Percentiles rank a stretch among this genome's conserved stretches.
Evolutionary conservation across 2,329 filamentous ascomycete species (phyloP).

Genomic region (Colletotrichum acutatum): DNA sequence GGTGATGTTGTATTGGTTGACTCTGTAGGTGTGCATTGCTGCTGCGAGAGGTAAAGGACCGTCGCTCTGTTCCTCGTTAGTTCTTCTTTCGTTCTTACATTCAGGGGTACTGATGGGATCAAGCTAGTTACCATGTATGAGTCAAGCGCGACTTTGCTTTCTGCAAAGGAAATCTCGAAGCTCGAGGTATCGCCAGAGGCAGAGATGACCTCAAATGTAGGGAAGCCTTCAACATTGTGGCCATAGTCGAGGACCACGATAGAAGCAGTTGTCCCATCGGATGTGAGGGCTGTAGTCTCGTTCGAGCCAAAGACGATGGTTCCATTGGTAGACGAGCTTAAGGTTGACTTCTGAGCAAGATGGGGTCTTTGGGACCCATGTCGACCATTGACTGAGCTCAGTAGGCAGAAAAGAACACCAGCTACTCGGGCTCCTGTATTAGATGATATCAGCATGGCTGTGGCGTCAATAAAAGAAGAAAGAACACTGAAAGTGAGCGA

Average conservation of each 20-base stretch:
- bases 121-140: not conserved
- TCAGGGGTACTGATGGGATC: not conserved
- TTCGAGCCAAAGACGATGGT: not conserved
- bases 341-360: not conserved
- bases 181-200: slow-evolving; percentile 8
- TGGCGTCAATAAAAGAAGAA: not conserved
- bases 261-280: not conserved
- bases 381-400: not conserved
- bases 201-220: slow-evolving; percentile 20
- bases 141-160: not conserved
- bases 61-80: slow-evolving; percentile 33
- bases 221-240: slow-evolving; percentile 10
- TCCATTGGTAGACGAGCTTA: not conserved
- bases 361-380: too few relatives aligned
- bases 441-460: not conserved
- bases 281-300: not conserved
- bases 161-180: slow-evolving; percentile 18
- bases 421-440: not conserved
- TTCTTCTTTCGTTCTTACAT: not conserved
- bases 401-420: not conserved
- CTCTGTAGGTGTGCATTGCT: slow-evolving; percentile 49
- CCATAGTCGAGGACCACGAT: slow-evolving; percentile 18
- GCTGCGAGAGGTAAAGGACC: slow-evolving; percentile 47
- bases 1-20: slow-evolving; percentile 48
- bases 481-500: not conserved